Conservation (phyloP, 2,329 filamentous ascomycete genomes). For the Pyricularia pennisetigena region DNA sequence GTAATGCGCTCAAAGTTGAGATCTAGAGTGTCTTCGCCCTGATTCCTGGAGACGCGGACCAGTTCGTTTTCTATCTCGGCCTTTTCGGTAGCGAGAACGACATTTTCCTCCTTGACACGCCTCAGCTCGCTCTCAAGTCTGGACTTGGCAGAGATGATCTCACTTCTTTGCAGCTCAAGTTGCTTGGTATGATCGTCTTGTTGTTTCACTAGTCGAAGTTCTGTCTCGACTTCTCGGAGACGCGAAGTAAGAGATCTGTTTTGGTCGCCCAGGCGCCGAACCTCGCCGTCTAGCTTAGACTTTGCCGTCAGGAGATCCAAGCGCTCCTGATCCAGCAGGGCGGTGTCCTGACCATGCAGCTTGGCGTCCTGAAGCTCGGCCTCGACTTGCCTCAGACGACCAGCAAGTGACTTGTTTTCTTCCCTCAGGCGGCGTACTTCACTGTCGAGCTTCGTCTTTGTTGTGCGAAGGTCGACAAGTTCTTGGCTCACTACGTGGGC, state of each 20-base stretch:
- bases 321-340: constrained; percentile 57
- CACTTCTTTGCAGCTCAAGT: constrained; percentile 58
- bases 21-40: constrained; percentile 48
- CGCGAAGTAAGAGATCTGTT: constrained; percentile 38
- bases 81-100: constrained; percentile 47
- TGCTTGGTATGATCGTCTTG: constrained; percentile 49
- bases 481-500: constrained; percentile 57
- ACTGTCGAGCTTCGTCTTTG: constrained; percentile 3
- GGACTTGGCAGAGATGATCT: constrained; percentile 56
- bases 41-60: constrained; percentile 40
- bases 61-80: constrained; percentile 56
- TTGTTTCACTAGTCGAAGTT: constrained; percentile 44
- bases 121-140: constrained; percentile 59
- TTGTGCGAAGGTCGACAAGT: constrained; percentile 54
- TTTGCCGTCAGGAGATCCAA: constrained; percentile 60
- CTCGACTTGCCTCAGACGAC: constrained; percentile 42
- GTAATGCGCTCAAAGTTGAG: constrained; percentile 61
- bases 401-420: constrained; percentile 4
- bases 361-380: constrained; percentile 44
- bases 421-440: constrained; percentile 5
- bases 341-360: constrained; percentile 46
- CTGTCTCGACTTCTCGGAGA: constrained; percentile 42
- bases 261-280: constrained; percentile 57
- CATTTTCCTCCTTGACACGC: constrained; percentile 55
- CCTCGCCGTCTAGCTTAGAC: constrained; percentile 56